phyloP scores from a whole-genome alignment of 2,329 filamentous ascomycete species.

The Westerdykella ornata region DNA sequence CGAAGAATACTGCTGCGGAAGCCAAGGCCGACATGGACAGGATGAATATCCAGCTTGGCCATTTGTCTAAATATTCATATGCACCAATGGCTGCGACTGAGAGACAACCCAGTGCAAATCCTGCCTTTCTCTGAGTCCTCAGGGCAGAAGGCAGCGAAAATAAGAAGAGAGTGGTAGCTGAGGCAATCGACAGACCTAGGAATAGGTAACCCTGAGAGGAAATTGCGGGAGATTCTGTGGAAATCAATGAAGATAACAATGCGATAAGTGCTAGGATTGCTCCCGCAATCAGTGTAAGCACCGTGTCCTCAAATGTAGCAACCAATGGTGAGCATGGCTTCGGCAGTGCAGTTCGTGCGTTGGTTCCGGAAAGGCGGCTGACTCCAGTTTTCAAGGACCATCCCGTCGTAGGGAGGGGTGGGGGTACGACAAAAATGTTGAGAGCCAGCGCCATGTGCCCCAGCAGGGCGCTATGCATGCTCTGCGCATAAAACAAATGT shows the following conservation, averaged over 20 bases:
- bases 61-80: conserved; percentile 16
- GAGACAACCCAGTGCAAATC: conserved; percentile 26
- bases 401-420: conserved; percentile 39
- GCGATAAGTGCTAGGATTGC: conserved; percentile 33
- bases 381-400: conserved; percentile 25
- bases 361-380: conserved; percentile 14
- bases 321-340: conserved; percentile 33
- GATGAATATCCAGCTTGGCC: conserved; percentile 12
- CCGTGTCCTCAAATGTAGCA: conserved; percentile 36
- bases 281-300: conserved; percentile 41
- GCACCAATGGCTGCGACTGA: conserved; percentile 18
- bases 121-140: conserved; percentile 33
- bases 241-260: conserved; percentile 30
- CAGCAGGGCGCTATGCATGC: conserved; percentile 26
- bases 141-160: conserved; percentile 40
- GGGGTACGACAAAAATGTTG: conserved; percentile 46
- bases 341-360: conserved; percentile 22
- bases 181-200: conserved; percentile 38
- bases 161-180: conserved; percentile 39
- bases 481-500: conserved; percentile 27
- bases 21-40: conserved; percentile 25
- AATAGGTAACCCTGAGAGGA: conserved; percentile 17
- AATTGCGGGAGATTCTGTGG: conserved; percentile 30
- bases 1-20: conserved; percentile 37
- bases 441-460: conserved; percentile 45